Base-by-base conservation (phyloP, 192 early-diverging fungal genomes). In the Entomortierella lignicola region DNA sequence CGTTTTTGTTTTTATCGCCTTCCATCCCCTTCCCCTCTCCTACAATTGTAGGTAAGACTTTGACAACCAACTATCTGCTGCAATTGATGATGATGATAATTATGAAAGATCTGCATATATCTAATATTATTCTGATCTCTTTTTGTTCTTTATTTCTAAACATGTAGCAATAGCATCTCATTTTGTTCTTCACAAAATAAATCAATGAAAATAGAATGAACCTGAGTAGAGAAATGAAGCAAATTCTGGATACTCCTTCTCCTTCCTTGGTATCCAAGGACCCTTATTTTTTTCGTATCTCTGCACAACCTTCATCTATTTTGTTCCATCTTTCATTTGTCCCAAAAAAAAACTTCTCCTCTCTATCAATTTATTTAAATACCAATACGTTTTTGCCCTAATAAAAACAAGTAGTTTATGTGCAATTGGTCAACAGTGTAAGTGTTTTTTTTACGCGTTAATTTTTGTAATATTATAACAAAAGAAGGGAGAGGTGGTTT, bases 1-100 rank as follows among this genome's bases (percentile, higher is more conserved):
- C 44, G 25, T 1, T 39, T 54, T 17, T 25, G 26, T 34, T 37
- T 68, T 59, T 29, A 51, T 34, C n/a, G 17, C 18, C 30, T 50
- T 27, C 27, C 29, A 29, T 29, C 27, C 12, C 17, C 41, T 63
- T 17, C 55, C 8, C 20, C 11, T 42, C 47, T 48, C 34, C 44
- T 69, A 60, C 69, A 61, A 62, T 55, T 71, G 69, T 71, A 71
- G 59, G 69, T 71, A 55, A 71, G 52, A 17, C 13, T 42, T 41
- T 3, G 34, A 32, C 37, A 17, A 5, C 13, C 39, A 42, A 42
- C 39, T 42, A 42, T 42, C 39, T 42, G n/a, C n/a, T n/a, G n/a
- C n/a, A n/a, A n/a, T n/a, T n/a, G n/a, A n/a, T n/a, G n/a, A n/a
- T n/a, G n/a, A 10, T 4, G 10, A 37, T 37, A 10, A 15, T 12